Base-by-base conservation (phyloP, 169 alveolate species). In the Eimeria praecox region DNA sequence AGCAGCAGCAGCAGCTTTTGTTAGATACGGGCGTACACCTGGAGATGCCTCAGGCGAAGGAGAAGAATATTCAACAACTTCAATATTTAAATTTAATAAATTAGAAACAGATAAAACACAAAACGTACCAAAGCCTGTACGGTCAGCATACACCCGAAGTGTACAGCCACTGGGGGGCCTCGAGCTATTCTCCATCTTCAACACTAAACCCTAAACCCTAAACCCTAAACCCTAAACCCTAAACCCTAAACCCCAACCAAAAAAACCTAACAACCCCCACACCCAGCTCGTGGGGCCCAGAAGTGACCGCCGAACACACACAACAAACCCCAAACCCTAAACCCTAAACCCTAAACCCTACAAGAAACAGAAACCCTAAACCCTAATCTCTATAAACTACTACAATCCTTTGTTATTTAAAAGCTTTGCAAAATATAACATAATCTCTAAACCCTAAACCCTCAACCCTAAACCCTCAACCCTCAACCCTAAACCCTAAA, bases 321-420 rank as follows among this genome's bases (percentile, higher is more conserved):
- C 66, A 35, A 22, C n/a, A 42, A 42, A 77, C 88, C 59, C 88
- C 22, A 77, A 77, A 77, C 88, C 42, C 86, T 38, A 75, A n/a
- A 75, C 86, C 86, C 86, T 75, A 33, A 75, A 38, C 86, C 78
- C 78, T 30, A 10, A 66, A 10, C 38, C 78, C 38, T 24, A 66
- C 18, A 66, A 66, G 30, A 66, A 30, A 6, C 78, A 52, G 14
- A 52, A 52, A 6, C 30, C n/a, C n/a, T n/a, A n/a, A n/a, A n/a
- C n/a, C n/a, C n/a, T n/a, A n/a, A n/a, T n/a, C n/a, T n/a, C n/a
- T n/a, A n/a, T n/a, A n/a, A n/a, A n/a, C n/a, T n/a, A n/a, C n/a
- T n/a, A n/a, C n/a, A n/a, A n/a, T n/a, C n/a, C n/a, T n/a, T n/a
- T n/a, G n/a, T n/a, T n/a, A n/a, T n/a, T n/a, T n/a, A n/a, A n/a